Evolutionary conservation across 31 red algal genomes (phyloP), one percentile per base, ranked within the genome.

Genomic region (Endocladia muricata): DNA sequence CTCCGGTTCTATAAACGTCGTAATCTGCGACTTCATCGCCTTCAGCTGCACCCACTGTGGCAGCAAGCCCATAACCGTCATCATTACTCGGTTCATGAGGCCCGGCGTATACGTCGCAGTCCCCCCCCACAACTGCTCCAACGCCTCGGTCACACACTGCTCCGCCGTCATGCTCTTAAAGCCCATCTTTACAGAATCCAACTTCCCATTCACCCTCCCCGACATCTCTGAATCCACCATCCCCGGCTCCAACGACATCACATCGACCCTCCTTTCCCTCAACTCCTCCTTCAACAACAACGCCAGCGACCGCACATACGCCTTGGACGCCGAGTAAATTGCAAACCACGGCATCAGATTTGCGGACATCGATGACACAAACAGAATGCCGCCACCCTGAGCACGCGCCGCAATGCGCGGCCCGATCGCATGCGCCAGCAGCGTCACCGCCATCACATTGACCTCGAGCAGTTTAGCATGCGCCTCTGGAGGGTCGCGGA

Each of bases 401-500:
- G 32, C 11, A 9, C 29, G 4, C n/a, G n/a, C n/a, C 6, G 23
- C 26, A n/a, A 98, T 83, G 23, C 57, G 54, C 30, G 61, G 94
- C 2, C 85, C 79, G 60, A 92, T 77, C 32, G 55, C 31, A 19
- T 85, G 74, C 38, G 96, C 86, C 15, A 99, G 70, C 15, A 29
- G 22, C 25, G 82, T 72, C 31, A 84, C 75, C 8, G 91, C 85
- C 1, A 41, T 19, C 29, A 93, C 61, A 49, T 99, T 99, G 17
- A 99, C 74, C n/a, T 39, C 74, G n/a, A 96, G 74, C 11, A 99
- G 67, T 26, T 61, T 65, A 19, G 70, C 47, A 33, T 61, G 64
- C 37, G 19, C 41, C 21, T 72, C 42, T 4, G 63, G 59, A 19
- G 77, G 47, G 17, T 37, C 51, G 39, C 80, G 77, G 35, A 93